A percentile compares a stretch with the other conserved stretches of the same genome.
Conservation (phyloP, 2,329 filamentous ascomycete genomes). For the Triangularia verruculosa region DNA sequence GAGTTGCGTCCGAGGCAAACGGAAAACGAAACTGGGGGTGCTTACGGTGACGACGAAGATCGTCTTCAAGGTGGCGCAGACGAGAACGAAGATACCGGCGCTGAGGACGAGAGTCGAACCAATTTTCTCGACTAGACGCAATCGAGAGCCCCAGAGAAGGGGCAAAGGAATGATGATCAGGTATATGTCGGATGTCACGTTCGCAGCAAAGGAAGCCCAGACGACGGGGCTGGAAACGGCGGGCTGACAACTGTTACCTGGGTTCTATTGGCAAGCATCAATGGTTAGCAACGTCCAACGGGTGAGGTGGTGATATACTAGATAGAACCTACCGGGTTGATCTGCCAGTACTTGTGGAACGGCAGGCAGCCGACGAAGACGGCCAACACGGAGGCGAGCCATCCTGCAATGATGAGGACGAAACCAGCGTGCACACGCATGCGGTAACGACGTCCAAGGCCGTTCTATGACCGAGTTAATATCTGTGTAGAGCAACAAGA, state of each 20-base stretch:
- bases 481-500: conserved; percentile 18
- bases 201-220: conserved; percentile 48
- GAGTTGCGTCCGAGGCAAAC: no score
- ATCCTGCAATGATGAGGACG: conserved; percentile 43
- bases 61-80: conserved; percentile 36
- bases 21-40: background rate
- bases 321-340: no score
- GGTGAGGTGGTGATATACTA: no score
- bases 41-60: conserved; percentile 32
- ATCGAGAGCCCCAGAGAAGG: conserved; percentile 37
- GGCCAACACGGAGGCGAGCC: conserved; percentile 43
- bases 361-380: conserved; percentile 48
- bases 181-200: conserved; percentile 51
- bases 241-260: conserved; percentile 48
- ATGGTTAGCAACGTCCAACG: no score
- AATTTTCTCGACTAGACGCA: conserved; percentile 35
- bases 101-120: conserved; percentile 35
- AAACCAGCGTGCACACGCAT: conserved; percentile 47
- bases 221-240: conserved; percentile 46
- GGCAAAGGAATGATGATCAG: conserved; percentile 53
- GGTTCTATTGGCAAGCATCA: no score
- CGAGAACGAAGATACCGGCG: conserved; percentile 37
- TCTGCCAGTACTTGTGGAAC: conserved; percentile 52
- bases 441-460: conserved; percentile 38
- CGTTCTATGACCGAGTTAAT: conserved; percentile 30